Base-by-base conservation (phyloP, 2,329 filamentous ascomycete genomes). In the Fusarium sp. region DNA sequence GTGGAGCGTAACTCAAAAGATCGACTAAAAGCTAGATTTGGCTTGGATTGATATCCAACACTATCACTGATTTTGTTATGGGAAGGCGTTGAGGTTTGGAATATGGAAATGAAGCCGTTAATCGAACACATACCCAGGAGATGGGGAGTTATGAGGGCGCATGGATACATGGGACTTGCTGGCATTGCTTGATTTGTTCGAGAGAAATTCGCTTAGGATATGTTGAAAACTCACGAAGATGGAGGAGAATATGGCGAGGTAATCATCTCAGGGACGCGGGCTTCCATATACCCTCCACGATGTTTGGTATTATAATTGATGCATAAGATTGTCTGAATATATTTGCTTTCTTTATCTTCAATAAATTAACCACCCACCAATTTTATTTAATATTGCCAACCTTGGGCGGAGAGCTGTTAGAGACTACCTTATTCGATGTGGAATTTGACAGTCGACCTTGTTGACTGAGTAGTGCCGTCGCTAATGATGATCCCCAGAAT, bases 401-500 rank as follows among this genome's bases (percentile, higher is more conserved):
- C 6, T 35, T 17, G 20, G 25, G 15, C 17, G 17, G 11, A 18
- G 7, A 15, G 11, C 13, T 27, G 10, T 8, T 5, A 25, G 8
- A 18, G 2, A n/a, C 6, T 14, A n/a, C 10, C 29, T 46, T 72
- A 74, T 49, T 73, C 67, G 29, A 66, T 29, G 49, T 74, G 74
- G 14, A 52, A 45, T 41, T 76, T 76, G 29, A 62, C 49, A 5
- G 35, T 51, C 8, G 58, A 46, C 13, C 36, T 29, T 7, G 37
- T 51, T 18, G 54, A 43, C 25, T 48, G 43, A 29, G 25, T 31
- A 11, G 66, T 78, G 5, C 83, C 83, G 77, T 98, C 96, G 3
- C 77, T 76, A 9, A 97, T 85, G 41, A 98, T 89, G 45, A 96
- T 82, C 0, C 92, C 92, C 37, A 99, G 76, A 54, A 98, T 92